phyloP scores from a whole-genome alignment of 352 stramenopile genomes.

The Thraustochytrium sp. region DNA sequence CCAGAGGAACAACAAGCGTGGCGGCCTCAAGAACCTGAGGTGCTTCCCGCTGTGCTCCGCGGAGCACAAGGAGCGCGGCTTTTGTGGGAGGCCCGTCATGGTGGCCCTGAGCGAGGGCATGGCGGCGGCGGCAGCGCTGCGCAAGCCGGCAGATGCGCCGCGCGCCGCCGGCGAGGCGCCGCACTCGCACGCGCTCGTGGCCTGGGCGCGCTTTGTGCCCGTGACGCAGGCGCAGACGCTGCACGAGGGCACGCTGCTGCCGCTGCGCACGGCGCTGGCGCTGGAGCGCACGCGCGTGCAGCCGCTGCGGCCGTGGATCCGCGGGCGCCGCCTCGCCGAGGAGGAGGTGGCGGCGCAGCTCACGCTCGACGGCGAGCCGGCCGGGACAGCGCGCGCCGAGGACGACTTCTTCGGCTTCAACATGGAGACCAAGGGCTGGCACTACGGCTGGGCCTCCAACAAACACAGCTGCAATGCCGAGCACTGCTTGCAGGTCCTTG shows the following conservation, averaged over 20 bases:
- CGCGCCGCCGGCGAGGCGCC: background rate
- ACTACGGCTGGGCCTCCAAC: conserved; percentile 11
- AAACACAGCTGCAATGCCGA: conserved; percentile 33
- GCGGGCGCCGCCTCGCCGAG: background rate
- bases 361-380: background rate
- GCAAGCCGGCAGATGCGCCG: background rate
- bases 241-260: background rate
- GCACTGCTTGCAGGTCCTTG: background rate
- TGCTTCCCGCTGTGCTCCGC: conserved; percentile 52
- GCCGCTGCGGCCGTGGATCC: conserved; percentile 20
- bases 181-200: background rate
- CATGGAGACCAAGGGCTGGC: background rate
- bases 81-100: conserved; percentile 72
- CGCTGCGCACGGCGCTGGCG: background rate
- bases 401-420: conserved; percentile 11
- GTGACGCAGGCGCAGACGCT: background rate
- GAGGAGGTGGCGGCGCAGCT: background rate
- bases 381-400: background rate
- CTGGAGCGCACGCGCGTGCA: background rate
- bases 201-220: background rate
- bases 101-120: conserved; percentile 51
- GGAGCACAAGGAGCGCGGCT: conserved; percentile 69
- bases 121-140: background rate
- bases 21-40: conserved; percentile 18
- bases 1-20: conserved; percentile 42